Evolutionary conservation across 2,329 filamentous ascomycete genomes (phyloP).

Genomic region (Emergomyces pasteurianus): DNA sequence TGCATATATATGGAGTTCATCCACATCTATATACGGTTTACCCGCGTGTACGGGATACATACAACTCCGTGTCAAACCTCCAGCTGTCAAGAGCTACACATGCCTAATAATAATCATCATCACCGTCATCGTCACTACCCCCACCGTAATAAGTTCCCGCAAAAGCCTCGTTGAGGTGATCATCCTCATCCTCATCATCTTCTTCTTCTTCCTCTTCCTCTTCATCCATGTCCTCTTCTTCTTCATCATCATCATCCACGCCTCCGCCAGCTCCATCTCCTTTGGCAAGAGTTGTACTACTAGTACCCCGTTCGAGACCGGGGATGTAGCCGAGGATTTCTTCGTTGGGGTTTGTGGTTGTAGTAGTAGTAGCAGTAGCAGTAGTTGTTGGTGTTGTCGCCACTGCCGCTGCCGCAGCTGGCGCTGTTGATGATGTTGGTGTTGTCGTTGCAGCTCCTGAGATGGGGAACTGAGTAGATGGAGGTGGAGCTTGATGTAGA

Average conservation of each 20-base stretch:
- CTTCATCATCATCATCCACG: slow-evolving; percentile 16
- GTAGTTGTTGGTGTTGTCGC: neutral
- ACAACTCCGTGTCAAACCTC: too few species aligned
- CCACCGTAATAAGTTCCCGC: slow-evolving; percentile 24
- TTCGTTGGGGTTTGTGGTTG: slow-evolving; percentile 11
- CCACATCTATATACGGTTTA: too few species aligned
- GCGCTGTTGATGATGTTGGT: slow-evolving; percentile 7
- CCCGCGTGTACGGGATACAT: too few species aligned
- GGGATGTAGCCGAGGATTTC: slow-evolving; percentile 16
- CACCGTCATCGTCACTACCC: slow-evolving; percentile 25
- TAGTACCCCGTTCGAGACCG: slow-evolving; percentile 12
- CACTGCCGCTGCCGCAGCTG: slow-evolving; percentile 7
- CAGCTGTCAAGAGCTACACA: too few species aligned
- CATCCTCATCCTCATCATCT: slow-evolving; percentile 21
- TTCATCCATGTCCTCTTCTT: slow-evolving; percentile 16
- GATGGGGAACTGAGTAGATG: slow-evolving; percentile 7
- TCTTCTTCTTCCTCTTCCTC: slow-evolving; percentile 26
- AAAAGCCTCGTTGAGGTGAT: slow-evolving; percentile 25
- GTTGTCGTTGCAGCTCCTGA: slow-evolving; percentile 1
- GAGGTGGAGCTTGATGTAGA: neutral
- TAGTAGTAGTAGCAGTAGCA: neutral
- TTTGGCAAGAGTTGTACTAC: slow-evolving; percentile 9
- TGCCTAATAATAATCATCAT: slow-evolving; percentile 13
- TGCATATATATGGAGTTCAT: too few species aligned
- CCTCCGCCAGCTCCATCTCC: slow-evolving; percentile 13